Conservation (phyloP, 176 grass and related monocot genomes). For the Carex scoparia region DNA sequence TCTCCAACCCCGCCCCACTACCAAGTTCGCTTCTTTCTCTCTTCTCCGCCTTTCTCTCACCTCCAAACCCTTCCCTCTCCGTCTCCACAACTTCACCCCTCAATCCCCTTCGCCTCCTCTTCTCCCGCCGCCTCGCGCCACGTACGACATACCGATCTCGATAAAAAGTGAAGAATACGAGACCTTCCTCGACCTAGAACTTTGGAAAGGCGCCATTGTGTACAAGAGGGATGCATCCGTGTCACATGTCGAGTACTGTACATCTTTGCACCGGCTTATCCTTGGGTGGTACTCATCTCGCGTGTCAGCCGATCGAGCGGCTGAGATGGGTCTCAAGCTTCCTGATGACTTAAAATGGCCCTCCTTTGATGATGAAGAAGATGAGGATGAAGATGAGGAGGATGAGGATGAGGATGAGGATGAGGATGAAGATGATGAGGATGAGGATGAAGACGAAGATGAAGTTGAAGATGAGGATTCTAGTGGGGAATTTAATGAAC, state of each 20-base stretch:
- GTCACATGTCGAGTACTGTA: constrained; percentile 57
- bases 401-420: background rate
- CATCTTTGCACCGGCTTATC: constrained; percentile 64
- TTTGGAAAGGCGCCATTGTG: constrained; percentile 66
- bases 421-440: background rate
- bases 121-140: constrained; percentile 36
- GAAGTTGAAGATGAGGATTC: background rate
- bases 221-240: constrained; percentile 64
- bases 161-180: constrained; percentile 18
- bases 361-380: background rate
- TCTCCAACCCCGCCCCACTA: background rate
- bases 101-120: constrained; percentile 13
- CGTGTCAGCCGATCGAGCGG: constrained; percentile 39
- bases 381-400: background rate
- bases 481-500: background rate
- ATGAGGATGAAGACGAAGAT: background rate
- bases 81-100: background rate
- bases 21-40: background rate
- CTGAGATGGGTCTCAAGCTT: constrained; percentile 54
- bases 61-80: background rate
- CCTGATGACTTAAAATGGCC: background rate
- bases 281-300: constrained; percentile 45
- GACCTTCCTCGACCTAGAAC: constrained; percentile 16
- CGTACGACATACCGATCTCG: background rate
- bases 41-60: background rate